These are phyloP conservation scores for Neostapfia colusana DNA, from an alignment of 176 grass and related monocot genomes.

Conservation along the genomic window DNA sequence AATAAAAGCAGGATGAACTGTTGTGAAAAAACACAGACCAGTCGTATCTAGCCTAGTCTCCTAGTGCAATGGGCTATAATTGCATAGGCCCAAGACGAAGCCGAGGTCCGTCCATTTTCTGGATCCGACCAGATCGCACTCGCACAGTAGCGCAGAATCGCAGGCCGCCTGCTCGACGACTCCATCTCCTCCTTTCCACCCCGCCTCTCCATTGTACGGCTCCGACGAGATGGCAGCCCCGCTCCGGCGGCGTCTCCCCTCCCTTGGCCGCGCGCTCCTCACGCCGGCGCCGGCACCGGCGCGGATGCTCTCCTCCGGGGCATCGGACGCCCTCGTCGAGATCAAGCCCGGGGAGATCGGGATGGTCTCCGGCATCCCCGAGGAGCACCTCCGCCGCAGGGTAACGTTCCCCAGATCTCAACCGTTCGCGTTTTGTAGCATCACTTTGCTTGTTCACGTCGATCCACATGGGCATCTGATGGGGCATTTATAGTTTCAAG, in stretches of 20 bases:
- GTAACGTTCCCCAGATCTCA: constrained; percentile 23
- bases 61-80: neutral
- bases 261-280: constrained; percentile 49
- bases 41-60: neutral
- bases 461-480: constrained; percentile 17
- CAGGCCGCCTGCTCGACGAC: constrained; percentile 19
- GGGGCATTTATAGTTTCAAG: neutral
- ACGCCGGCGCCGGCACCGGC: constrained; percentile 13
- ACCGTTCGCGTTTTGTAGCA: neutral
- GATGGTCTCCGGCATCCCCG: constrained; percentile 86
- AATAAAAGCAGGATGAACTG: no score
- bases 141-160: neutral
- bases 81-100: neutral
- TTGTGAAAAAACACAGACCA: no score
- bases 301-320: constrained; percentile 56
- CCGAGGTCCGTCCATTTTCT: neutral
- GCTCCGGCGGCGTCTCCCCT: constrained; percentile 57
- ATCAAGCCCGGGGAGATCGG: constrained; percentile 89
- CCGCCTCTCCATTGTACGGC: constrained; percentile 23
- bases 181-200: neutral
- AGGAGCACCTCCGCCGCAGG: constrained; percentile 78
- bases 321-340: constrained; percentile 70
- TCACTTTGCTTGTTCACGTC: neutral
- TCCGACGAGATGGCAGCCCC: constrained; percentile 65
- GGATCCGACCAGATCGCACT: neutral